Evolutionary conservation across 2,329 filamentous ascomycete genomes (phyloP).

Genomic region (Aureobasidium sp.): DNA sequence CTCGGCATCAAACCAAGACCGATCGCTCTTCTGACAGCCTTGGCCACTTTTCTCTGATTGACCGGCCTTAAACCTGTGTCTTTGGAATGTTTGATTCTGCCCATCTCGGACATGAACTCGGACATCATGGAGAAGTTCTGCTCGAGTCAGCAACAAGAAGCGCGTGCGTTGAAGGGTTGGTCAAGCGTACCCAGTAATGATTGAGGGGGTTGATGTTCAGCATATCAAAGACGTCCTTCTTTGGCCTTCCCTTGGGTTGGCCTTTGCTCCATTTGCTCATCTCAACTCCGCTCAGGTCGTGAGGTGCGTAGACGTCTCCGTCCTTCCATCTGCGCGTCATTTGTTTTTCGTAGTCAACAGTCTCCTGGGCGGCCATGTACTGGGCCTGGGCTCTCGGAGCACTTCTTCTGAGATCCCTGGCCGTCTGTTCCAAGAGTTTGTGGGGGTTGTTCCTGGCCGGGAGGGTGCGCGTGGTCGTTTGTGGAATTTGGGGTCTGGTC

Average conservation of each 20-base stretch:
- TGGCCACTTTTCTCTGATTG: conserved; percentile 90
- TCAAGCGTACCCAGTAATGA: conserved; percentile 71
- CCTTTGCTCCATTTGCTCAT: conserved; percentile 70
- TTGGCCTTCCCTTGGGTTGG: conserved; percentile 41
- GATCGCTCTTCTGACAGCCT: conserved; percentile 81
- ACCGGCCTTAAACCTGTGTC: conserved; percentile 75
- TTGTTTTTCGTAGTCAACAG: conserved; percentile 52
- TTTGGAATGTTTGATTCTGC: conserved; percentile 70
- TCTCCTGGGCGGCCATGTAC: conserved; percentile 15
- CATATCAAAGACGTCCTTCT: conserved; percentile 67
- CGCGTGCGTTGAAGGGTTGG: too few relatives aligned
- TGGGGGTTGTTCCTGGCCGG: neutral
- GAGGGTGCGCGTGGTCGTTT: neutral
- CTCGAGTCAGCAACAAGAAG: neutral
- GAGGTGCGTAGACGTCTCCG: conserved; percentile 86
- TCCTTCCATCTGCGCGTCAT: conserved; percentile 63
- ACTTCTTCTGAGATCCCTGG: neutral
- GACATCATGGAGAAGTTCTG: conserved; percentile 91
- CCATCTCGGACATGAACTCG: conserved; percentile 78
- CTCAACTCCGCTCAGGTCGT: conserved; percentile 73
- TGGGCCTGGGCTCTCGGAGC: neutral
- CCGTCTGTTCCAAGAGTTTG: neutral
- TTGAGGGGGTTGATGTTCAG: conserved; percentile 72
- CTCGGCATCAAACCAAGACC: conserved; percentile 89
- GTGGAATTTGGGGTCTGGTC: neutral